These are phyloP conservation scores for Chimonanthus salicifolius DNA, from an alignment of 164 flowering plant species.

Conservation along the genomic window DNA sequence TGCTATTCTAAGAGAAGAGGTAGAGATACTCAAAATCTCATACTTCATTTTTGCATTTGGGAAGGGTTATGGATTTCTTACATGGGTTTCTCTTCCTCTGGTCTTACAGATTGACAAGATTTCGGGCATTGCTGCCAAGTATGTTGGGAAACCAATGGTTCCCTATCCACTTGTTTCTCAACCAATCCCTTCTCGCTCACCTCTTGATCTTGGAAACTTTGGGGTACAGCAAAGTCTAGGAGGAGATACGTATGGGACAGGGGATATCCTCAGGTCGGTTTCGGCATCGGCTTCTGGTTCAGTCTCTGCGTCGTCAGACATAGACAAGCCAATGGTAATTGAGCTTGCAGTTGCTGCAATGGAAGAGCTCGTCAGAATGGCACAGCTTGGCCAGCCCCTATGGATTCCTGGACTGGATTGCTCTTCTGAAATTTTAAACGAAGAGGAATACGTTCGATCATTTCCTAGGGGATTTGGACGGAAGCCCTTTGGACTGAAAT, in stretches of 20 bases:
- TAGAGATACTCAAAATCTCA: slow-evolving; percentile 6
- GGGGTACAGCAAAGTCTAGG: slow-evolving; percentile 39
- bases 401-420: slow-evolving; percentile 52
- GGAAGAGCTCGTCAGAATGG: slow-evolving; percentile 74
- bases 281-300: slow-evolving; percentile 24
- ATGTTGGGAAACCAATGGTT: slow-evolving; percentile 67
- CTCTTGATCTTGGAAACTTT: slow-evolving; percentile 52
- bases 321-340: slow-evolving; percentile 58
- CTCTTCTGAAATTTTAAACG: slow-evolving; percentile 28
- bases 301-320: slow-evolving; percentile 25
- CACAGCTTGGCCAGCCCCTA: slow-evolving; percentile 61
- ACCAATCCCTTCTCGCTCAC: slow-evolving; percentile 34
- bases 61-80: background rate
- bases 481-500: slow-evolving; percentile 43
- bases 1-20: slow-evolving; percentile 81
- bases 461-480: slow-evolving; percentile 76
- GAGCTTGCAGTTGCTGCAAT: slow-evolving; percentile 84
- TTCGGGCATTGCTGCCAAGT: slow-evolving; percentile 78
- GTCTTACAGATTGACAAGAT: slow-evolving; percentile 66
- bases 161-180: slow-evolving; percentile 33
- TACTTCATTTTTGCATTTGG: background rate
- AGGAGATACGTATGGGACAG: slow-evolving; percentile 53
- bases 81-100: no score
- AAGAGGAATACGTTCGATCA: slow-evolving; percentile 58
- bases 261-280: slow-evolving; percentile 39